Evolutionary conservation across 805 yeast species (phyloP), one percentile per base, ranked within the genome.

Genomic region (Lipomyces yamadae): DNA sequence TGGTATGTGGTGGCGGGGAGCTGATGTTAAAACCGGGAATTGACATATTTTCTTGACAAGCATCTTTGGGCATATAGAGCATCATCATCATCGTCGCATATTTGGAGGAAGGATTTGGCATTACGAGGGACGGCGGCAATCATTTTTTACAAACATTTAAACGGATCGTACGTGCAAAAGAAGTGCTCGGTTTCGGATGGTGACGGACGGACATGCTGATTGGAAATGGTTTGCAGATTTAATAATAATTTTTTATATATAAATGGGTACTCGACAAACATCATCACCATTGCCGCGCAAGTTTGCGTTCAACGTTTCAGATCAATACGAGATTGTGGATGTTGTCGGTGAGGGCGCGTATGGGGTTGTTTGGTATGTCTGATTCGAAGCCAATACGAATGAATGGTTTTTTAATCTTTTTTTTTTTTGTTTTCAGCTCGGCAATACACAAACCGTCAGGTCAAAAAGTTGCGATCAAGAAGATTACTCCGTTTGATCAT

Each of bases 301-400:
- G 65, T 81, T 85, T 61, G 80, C 86, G 2, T 94, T 94, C 82
- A 91, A 92, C 76, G 94, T 94, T 34, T 87, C 93, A 35, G 90
- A 89, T 68, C 92, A 91, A 74, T 94, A 93, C 78, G 92, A 92
- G 77, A 87, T 94, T 58, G 82, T 88, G 61, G 92, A 91, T 71
- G 85, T 94, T 15, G 88, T 94, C 1, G 98, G 98, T 7, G 97
- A 92, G 78, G 98, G 98, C 24, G 98, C 98, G 0, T 94, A 94
- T 76, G 98, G 98, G 4, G 87, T 93, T 11, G 98, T 94, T 10
- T 79, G 75, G 74, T 69, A 34, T 24, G 72, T 35, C 15, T 11
- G 32, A 35, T 29, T 39, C 34, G 10, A 15, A 11, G n/a, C 18
- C n/a, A n/a, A n/a, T n/a, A n/a, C n/a, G n/a, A n/a, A n/a, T 24